Percentiles rank a stretch among this genome's conserved stretches.
Evolutionary conservation across 2,329 filamentous ascomycete species (phyloP).

Genomic region (Bipolaris sorokiniana): DNA sequence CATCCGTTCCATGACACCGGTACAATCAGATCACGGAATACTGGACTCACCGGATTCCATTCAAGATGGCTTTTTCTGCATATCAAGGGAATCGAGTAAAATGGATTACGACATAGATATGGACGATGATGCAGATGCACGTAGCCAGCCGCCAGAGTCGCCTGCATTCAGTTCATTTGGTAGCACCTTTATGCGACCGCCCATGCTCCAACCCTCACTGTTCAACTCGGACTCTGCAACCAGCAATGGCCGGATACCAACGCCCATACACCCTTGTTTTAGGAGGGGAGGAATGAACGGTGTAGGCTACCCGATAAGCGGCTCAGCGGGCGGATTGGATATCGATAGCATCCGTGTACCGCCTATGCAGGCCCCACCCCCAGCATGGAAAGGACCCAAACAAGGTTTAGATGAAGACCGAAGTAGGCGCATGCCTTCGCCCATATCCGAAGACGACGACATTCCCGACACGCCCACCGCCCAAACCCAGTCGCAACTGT

Average conservation of each 20-base stretch:
- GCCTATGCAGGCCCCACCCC: constrained; percentile 26
- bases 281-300: constrained; percentile 37
- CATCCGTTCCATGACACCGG: constrained; percentile 39
- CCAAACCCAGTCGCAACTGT: constrained; percentile 47
- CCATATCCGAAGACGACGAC: constrained; percentile 50
- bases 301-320: constrained; percentile 37
- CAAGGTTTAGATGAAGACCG: constrained; percentile 32
- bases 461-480: constrained; percentile 47
- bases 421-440: constrained; percentile 48
- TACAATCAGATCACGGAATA: constrained; percentile 36
- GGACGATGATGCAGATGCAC: constrained; percentile 43
- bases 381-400: constrained; percentile 28
- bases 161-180: constrained; percentile 34
- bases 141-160: constrained; percentile 47
- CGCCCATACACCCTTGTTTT: constrained; percentile 50
- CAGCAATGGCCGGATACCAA: constrained; percentile 45
- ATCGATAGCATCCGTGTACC: constrained; percentile 21
- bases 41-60: constrained; percentile 37
- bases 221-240: constrained; percentile 28
- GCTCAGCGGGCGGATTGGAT: constrained; percentile 33
- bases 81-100: constrained; percentile 29
- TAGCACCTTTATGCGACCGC: constrained; percentile 40
- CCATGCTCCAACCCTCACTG: constrained; percentile 42
- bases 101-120: constrained; percentile 47
- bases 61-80: constrained; percentile 12